Percentiles rank a stretch among this genome's conserved stretches.
Evolutionary conservation across 257 asterid genomes (phyloP).

Genomic region (Capsicum pubescens): DNA sequence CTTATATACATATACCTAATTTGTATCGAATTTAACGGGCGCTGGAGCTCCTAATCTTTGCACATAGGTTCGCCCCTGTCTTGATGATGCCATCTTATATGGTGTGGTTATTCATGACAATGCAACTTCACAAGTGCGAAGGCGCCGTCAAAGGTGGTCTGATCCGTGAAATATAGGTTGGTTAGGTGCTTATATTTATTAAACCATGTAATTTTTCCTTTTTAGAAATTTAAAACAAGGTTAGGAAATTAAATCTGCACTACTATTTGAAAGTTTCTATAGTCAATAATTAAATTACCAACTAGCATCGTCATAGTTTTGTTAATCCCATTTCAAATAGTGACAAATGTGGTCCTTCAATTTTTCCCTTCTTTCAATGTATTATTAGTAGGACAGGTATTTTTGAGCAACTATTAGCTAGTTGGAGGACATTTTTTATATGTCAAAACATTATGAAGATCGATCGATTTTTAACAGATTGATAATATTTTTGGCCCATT

Average conservation of each 20-base stretch:
- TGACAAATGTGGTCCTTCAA: too few relatives aligned
- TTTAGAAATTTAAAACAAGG: too few relatives aligned
- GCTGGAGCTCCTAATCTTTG: too few relatives aligned
- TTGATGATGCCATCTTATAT: too few relatives aligned
- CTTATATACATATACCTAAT: too few relatives aligned
- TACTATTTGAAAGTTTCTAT: neutral
- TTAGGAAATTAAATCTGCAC: neutral
- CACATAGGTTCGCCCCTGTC: too few relatives aligned
- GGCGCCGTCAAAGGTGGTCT: neutral
- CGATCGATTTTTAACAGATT: neutral
- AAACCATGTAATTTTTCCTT: too few relatives aligned
- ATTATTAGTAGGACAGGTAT: too few relatives aligned
- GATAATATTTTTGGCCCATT: neutral
- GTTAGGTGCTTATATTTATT: too few relatives aligned
- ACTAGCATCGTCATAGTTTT: neutral
- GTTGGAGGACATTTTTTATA: neutral
- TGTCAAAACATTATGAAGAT: neutral
- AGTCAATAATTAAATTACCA: neutral
- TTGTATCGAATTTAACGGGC: too few relatives aligned
- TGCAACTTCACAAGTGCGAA: neutral
- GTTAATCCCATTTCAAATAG: neutral
- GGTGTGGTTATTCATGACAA: too few relatives aligned
- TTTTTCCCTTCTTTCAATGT: neutral
- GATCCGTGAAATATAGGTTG: too few relatives aligned
- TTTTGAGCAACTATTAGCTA: neutral